Evolutionary conservation across 441 rosid species (phyloP).

Genomic region (Viola pubescens): DNA sequence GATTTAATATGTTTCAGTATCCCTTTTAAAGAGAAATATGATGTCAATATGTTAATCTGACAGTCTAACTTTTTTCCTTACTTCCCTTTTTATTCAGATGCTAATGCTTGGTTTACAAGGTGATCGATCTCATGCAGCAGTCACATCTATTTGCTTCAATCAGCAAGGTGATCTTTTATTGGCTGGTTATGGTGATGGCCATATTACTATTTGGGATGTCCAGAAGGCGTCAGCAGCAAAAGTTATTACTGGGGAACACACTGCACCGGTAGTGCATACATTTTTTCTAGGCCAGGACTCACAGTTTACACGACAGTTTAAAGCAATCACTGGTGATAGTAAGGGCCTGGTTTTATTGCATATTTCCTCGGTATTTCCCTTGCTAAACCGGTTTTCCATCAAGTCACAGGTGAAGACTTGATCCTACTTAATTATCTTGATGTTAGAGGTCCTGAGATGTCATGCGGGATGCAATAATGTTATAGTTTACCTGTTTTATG

Average conservation of each 20-base stretch:
- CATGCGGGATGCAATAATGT: constrained; percentile 10
- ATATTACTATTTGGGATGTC: constrained; percentile 88
- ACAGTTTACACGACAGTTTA: constrained; percentile 83
- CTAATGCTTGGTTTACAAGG: constrained; percentile 80
- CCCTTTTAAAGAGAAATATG: too few relatives aligned
- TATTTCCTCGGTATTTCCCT: constrained; percentile 67
- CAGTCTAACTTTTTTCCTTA: not conserved
- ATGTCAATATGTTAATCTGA: not conserved
- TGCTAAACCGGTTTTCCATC: constrained; percentile 74
- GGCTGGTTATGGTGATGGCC: constrained; percentile 97
- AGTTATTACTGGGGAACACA: constrained; percentile 85
- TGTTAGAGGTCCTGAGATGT: not conserved
- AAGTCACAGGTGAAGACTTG: constrained; percentile 62
- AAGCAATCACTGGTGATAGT: constrained; percentile 87
- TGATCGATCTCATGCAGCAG: constrained; percentile 70
- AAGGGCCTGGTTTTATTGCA: constrained; percentile 87
- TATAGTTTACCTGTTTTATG: constrained; percentile 20
- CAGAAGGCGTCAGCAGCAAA: constrained; percentile 74
- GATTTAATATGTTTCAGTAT: too few relatives aligned
- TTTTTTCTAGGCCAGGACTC: constrained; percentile 94
- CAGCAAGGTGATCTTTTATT: constrained; percentile 89
- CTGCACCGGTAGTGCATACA: constrained; percentile 75
- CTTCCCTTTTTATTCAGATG: constrained; percentile 42
- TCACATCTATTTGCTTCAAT: constrained; percentile 87
- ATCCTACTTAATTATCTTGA: constrained; percentile 6